Evolutionary conservation across 495 filamentous ascomycete genomes (phyloP).

Genomic region (Penicillium pancosmium): DNA sequence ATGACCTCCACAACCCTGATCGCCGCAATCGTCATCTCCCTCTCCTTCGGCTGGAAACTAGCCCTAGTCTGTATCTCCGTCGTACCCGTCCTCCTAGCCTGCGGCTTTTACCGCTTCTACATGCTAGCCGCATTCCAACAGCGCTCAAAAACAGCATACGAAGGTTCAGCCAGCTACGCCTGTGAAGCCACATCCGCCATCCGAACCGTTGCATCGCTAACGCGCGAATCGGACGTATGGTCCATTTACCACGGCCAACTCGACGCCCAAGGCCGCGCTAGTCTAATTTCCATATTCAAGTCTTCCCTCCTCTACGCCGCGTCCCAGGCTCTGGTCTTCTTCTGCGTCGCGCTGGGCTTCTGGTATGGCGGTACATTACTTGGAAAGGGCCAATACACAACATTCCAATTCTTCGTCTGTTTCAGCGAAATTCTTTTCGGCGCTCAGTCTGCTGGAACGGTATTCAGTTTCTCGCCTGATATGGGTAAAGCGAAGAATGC

Average conservation of each 20-base stretch:
- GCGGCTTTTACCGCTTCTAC: constrained; percentile 86
- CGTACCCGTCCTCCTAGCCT: constrained; percentile 74
- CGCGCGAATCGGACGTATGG: constrained; percentile 80
- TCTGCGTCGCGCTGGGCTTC: constrained; percentile 86
- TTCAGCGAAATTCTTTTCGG: constrained; percentile 81
- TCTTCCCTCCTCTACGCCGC: constrained; percentile 76
- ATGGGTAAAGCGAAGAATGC: constrained; percentile 89
- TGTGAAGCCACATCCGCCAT: constrained; percentile 91
- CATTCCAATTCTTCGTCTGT: constrained; percentile 85
- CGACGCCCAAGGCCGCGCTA: constrained; percentile 59
- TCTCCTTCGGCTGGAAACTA: constrained; percentile 86
- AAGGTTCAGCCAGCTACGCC: constrained; percentile 76
- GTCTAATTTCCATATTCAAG: constrained; percentile 65
- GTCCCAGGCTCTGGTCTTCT: constrained; percentile 78
- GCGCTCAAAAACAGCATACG: constrained; percentile 70
- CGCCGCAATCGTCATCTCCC: constrained; percentile 64
- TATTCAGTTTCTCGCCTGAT: constrained; percentile 83
- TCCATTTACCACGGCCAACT: constrained; percentile 70
- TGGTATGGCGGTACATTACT: constrained; percentile 90
- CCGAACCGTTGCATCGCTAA: constrained; percentile 89
- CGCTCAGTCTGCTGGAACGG: constrained; percentile 80
- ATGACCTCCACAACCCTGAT: constrained; percentile 74
- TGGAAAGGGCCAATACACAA: constrained; percentile 64
- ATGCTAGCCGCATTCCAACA: constrained; percentile 76
- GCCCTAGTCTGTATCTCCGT: constrained; percentile 80